Evolutionary conservation across 805 yeast genomes (phyloP).

Genomic region (Starmera amethionina): DNA sequence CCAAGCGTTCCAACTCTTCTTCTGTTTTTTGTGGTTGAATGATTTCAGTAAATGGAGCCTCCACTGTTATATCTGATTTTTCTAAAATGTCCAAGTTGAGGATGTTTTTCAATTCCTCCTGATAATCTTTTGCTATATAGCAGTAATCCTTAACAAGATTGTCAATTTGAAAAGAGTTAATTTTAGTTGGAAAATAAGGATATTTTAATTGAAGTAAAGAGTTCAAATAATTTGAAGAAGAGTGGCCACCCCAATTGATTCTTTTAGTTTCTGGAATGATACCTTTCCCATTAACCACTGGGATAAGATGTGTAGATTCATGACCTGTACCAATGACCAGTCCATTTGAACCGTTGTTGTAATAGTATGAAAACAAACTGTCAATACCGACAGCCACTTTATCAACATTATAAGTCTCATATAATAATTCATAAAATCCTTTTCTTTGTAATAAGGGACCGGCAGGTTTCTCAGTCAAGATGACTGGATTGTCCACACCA

Average conservation of each 20-base stretch:
- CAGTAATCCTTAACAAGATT: conserved; percentile 66
- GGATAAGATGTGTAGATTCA: conserved; percentile 75
- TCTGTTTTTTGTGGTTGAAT: conserved; percentile 66
- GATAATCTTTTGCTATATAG: conserved; percentile 63
- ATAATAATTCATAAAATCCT: conserved; percentile 71
- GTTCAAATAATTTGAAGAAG: conserved; percentile 52
- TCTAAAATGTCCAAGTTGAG: conserved; percentile 59
- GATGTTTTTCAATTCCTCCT: conserved; percentile 44
- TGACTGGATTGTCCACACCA: conserved; percentile 67
- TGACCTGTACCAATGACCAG: conserved; percentile 78
- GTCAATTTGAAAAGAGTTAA: conserved; percentile 54
- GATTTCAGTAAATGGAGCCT: conserved; percentile 68
- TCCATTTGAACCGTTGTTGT: conserved; percentile 51
- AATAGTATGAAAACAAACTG: conserved; percentile 65
- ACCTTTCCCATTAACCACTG: conserved; percentile 67
- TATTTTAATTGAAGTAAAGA: conserved; percentile 68
- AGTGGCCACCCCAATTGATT: conserved; percentile 88
- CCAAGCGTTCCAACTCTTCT: conserved; percentile 69
- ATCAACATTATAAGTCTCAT: conserved; percentile 75
- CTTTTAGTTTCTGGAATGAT: conserved; percentile 60
- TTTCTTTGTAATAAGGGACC: conserved; percentile 61
- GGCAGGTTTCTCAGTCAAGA: conserved; percentile 72
- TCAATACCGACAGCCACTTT: conserved; percentile 76
- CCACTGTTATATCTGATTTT: conserved; percentile 63
- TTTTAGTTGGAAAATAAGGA: conserved; percentile 80